phyloP scores from a whole-genome alignment of 2,329 filamentous ascomycete genomes.

The Penicillium sp. region DNA sequence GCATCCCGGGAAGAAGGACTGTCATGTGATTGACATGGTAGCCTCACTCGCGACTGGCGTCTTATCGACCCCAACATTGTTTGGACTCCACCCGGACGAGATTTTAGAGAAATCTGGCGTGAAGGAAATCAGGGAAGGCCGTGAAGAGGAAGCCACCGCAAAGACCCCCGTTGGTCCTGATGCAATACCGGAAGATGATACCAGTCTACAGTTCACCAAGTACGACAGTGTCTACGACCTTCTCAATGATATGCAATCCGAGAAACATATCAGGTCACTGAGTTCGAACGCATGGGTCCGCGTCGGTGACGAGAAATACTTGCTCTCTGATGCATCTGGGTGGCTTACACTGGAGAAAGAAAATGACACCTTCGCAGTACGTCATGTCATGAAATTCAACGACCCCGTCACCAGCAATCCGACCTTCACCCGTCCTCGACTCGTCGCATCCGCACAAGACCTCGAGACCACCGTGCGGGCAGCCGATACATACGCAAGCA shows the following conservation, averaged over 20 bases:
- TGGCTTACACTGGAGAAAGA: constrained; percentile 50
- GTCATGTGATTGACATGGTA: constrained; percentile 95
- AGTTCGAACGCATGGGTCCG: constrained; percentile 79
- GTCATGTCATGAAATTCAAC: constrained; percentile 30
- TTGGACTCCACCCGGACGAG: constrained; percentile 80
- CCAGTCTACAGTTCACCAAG: constrained; percentile 71
- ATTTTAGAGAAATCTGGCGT: constrained; percentile 63
- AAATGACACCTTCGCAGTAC: constrained; percentile 27
- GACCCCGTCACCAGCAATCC: constrained; percentile 30
- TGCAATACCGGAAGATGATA: constrained; percentile 24
- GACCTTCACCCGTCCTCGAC: constrained; percentile 63
- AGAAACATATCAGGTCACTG: constrained; percentile 69
- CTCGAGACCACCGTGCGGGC: constrained; percentile 74
- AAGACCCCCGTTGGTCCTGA: constrained; percentile 19
- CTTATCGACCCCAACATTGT: constrained; percentile 83
- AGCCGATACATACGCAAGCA: constrained; percentile 71
- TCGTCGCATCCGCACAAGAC: constrained; percentile 59
- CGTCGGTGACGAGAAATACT: constrained; percentile 61
- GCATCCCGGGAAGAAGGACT: constrained; percentile 72
- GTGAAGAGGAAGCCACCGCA: constrained; percentile 33
- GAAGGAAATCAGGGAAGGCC: constrained; percentile 52
- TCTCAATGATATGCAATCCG: constrained; percentile 71
- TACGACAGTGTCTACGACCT: constrained; percentile 91
- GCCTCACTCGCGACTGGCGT: constrained; percentile 77
- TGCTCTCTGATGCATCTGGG: constrained; percentile 61